Conservation (phyloP, 306 rosid genomes). For the Vachellia collinsii region DNA sequence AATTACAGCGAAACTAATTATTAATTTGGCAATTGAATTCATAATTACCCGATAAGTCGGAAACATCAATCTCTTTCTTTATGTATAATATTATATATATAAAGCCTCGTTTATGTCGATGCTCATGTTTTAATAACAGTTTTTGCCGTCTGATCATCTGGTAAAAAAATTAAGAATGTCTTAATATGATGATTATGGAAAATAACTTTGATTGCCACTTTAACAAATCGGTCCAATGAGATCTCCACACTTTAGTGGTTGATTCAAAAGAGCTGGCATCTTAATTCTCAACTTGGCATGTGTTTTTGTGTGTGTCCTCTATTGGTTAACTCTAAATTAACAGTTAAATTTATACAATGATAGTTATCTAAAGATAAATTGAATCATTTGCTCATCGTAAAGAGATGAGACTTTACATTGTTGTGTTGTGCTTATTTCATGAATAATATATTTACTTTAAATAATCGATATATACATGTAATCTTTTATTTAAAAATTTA, state of each 20-base stretch:
- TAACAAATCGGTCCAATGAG: not conserved
- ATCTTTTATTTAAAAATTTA: not conserved
- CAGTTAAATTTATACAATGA: not conserved
- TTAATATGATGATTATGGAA: not conserved
- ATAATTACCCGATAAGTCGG: not conserved
- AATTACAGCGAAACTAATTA: not conserved
- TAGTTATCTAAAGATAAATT: not conserved
- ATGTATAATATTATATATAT: not conserved
- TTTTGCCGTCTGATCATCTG: not conserved
- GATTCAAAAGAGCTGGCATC: not conserved
- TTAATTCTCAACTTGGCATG: no score
- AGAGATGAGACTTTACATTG: not conserved
- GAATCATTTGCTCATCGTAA: not conserved
- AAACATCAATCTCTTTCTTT: not conserved
- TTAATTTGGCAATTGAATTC: not conserved
- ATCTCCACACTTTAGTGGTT: not conserved
- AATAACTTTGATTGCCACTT: not conserved
- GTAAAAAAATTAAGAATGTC: not conserved
- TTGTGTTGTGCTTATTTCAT: not conserved
- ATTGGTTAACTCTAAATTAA: not conserved
- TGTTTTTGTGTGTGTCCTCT: not conserved
- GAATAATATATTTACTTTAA: not conserved
- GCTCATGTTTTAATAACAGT: not conserved
- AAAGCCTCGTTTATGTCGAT: not conserved
- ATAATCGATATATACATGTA: not conserved